phyloP scores from a whole-genome alignment of 202 grass and related monocot genomes.

The Cymbopogon flexuosus region DNA sequence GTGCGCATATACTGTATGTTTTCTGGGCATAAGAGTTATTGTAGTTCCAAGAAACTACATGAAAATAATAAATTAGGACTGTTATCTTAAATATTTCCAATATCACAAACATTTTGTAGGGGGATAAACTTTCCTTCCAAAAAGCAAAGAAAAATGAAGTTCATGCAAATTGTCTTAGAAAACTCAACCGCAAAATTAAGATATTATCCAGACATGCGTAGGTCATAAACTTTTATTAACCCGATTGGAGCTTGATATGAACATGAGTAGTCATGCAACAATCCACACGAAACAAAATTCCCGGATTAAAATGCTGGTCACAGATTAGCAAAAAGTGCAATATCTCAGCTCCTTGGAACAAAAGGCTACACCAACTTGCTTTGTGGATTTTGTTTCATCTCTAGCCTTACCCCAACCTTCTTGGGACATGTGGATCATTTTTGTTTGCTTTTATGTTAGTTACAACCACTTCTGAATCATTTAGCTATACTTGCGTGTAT shows the following conservation, averaged over 20 bases:
- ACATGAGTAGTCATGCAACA: not conserved
- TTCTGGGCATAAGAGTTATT: not conserved
- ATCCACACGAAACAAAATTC: constrained; percentile 23
- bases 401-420: not conserved
- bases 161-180: not conserved
- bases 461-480: constrained; percentile 20
- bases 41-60: constrained; percentile 17
- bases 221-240: not conserved
- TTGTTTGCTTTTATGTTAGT: not conserved
- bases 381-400: not conserved
- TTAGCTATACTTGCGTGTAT: not conserved
- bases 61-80: constrained; percentile 3
- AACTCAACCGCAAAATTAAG: not conserved
- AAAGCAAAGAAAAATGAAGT: not conserved
- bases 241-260: constrained; percentile 1
- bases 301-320: not conserved
- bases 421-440: not conserved
- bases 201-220: constrained; percentile 12
- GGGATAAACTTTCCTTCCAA: not conserved
- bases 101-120: not conserved
- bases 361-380: not conserved
- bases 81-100: not conserved
- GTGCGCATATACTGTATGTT: not conserved
- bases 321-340: constrained; percentile 4
- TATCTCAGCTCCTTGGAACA: not conserved